Conservation (phyloP, 164 flowering plant genomes). For the Amborella trichopoda region DNA sequence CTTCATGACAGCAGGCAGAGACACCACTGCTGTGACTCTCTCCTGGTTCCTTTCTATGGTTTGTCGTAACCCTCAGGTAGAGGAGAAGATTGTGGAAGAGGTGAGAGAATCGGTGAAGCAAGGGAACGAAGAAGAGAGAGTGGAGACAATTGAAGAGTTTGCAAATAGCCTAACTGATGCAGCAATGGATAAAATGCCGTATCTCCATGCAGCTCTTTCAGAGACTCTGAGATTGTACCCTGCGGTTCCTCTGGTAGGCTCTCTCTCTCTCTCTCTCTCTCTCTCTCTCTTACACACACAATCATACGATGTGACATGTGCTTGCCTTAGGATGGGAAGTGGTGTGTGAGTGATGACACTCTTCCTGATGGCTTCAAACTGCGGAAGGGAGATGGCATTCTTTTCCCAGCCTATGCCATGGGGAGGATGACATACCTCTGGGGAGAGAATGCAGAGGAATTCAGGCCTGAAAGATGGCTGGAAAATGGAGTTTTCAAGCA, state of each 20-base stretch:
- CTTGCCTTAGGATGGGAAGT: constrained; percentile 36
- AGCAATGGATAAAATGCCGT: constrained; percentile 62
- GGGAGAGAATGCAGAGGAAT: constrained; percentile 58
- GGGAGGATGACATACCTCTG: constrained; percentile 56
- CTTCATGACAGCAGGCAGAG: constrained; percentile 62
- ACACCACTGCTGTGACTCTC: constrained; percentile 40
- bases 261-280: no score
- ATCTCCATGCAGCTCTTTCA: constrained; percentile 72
- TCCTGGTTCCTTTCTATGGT: constrained; percentile 70
- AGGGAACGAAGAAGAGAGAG: neutral
- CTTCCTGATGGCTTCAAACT: constrained; percentile 54
- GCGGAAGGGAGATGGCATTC: constrained; percentile 42
- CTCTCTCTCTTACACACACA: neutral
- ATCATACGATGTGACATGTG: neutral
- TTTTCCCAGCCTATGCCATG: constrained; percentile 52
- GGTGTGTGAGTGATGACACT: constrained; percentile 33
- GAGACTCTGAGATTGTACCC: constrained; percentile 90
- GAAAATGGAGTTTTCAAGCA: constrained; percentile 37
- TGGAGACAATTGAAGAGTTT: constrained; percentile 16
- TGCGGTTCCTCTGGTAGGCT: constrained; percentile 83
- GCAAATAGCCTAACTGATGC: constrained; percentile 35
- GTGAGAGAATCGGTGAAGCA: constrained; percentile 13
- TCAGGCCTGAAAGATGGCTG: constrained; percentile 56
- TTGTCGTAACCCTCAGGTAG: constrained; percentile 46
- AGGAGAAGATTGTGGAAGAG: constrained; percentile 46